phyloP scores from a whole-genome alignment of 176 grass and related monocot species.

The Alloteropsis semialata region DNA sequence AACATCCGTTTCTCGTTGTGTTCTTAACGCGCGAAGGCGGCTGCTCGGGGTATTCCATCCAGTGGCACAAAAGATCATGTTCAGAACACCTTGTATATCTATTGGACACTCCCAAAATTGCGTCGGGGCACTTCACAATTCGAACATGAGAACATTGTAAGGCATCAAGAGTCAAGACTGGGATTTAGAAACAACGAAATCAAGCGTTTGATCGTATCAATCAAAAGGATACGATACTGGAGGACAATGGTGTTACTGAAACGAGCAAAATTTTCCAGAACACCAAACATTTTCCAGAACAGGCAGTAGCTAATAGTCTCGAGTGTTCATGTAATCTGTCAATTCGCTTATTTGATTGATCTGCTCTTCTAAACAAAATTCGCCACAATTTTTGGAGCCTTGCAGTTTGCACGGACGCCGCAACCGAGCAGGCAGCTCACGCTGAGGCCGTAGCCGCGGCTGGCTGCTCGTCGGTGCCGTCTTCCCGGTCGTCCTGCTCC shows the following conservation, averaged over 20 bases:
- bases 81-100: too few relatives aligned
- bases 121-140: neutral
- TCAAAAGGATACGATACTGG: neutral
- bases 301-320: neutral
- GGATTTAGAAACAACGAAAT: neutral
- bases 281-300: too few relatives aligned
- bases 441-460: neutral
- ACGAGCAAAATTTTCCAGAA: neutral
- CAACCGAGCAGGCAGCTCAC: neutral
- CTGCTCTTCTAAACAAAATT: neutral
- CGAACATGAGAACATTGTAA: neutral
- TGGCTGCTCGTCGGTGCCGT: neutral
- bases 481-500: neutral
- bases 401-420: neutral
- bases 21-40: too few relatives aligned
- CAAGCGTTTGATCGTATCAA: neutral
- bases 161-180: neutral
- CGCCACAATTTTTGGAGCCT: neutral
- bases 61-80: too few relatives aligned
- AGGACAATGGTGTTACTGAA: neutral
- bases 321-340: neutral
- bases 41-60: too few relatives aligned
- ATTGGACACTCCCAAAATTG: too few relatives aligned
- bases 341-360: conserved; percentile 13
- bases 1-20: too few relatives aligned